Conservation (phyloP, 352 stramenopile genomes). For the Phytophthora ohioensis region DNA sequence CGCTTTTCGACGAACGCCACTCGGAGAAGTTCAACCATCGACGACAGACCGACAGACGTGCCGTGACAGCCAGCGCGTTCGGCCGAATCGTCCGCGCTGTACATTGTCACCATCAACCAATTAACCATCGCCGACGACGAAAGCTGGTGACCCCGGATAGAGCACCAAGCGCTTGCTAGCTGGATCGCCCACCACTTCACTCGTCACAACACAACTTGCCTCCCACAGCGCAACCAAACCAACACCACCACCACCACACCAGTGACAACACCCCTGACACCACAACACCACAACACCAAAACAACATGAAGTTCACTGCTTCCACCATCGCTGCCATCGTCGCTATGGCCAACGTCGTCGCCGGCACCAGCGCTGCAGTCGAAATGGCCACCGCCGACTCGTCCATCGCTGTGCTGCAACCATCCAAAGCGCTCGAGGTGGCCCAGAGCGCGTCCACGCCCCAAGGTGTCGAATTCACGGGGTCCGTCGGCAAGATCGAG, state of each 20-base stretch:
- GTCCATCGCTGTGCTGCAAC: constrained; percentile 5
- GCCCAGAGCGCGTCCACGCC: constrained; percentile 11
- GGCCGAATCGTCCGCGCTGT: constrained; percentile 1
- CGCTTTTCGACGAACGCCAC: constrained; percentile 1
- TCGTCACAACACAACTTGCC: constrained; percentile 14
- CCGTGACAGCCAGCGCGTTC: constrained; percentile 2
- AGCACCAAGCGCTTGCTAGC: background rate
- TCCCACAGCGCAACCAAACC: constrained; percentile 5
- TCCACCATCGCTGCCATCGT: constrained; percentile 6
- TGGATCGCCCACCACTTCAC: background rate
- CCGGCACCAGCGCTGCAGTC: background rate
- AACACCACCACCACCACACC: background rate
- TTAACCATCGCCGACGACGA: background rate
- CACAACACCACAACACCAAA: background rate
- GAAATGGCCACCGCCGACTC: constrained; percentile 2
- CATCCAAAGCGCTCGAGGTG: constrained; percentile 20
- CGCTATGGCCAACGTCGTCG: background rate
- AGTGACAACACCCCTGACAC: background rate
- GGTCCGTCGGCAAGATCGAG: constrained; percentile 19
- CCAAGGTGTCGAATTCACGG: constrained; percentile 23
- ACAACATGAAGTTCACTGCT: constrained; percentile 13
- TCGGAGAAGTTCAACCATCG: background rate
- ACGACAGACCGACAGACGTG: background rate
- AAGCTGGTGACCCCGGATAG: background rate
- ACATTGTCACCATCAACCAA: constrained; percentile 9